Percentiles rank a stretch among this genome's conserved stretches.
Conservation (phyloP, 1,139 yeast species). For the Nadsonia commutata region DNA sequence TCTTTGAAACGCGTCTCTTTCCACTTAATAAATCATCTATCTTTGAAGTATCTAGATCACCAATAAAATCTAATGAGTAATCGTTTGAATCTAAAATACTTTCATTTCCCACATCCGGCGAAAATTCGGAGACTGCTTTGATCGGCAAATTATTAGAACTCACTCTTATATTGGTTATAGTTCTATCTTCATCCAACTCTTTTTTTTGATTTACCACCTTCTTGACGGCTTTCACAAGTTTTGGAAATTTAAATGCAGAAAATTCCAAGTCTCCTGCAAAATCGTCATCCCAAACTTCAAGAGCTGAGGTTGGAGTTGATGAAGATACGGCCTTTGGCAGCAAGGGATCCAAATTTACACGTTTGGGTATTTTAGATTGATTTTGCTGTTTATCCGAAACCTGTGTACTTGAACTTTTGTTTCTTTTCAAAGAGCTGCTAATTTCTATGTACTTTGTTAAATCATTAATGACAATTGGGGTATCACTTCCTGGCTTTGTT, state of each 20-base stretch:
- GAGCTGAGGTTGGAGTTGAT: not conserved
- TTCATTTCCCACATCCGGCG: not conserved
- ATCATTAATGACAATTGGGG: constrained; percentile 1
- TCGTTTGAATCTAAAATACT: not conserved
- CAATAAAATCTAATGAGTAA: not conserved
- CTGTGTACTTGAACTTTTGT: too few relatives aligned
- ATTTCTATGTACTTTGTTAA: constrained; percentile 3
- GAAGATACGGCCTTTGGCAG: not conserved
- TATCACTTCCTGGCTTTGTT: not conserved
- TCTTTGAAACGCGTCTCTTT: not conserved
- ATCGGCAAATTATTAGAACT: too few relatives aligned
- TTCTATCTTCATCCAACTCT: too few relatives aligned
- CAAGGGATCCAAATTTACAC: not conserved
- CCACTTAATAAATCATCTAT: not conserved
- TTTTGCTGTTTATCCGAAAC: not conserved
- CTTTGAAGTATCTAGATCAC: constrained; percentile 1
- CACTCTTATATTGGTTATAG: too few relatives aligned
- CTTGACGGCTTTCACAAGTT: constrained; percentile 1
- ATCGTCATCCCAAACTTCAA: constrained; percentile 14
- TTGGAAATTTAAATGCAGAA: constrained; percentile 4
- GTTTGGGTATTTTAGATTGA: not conserved
- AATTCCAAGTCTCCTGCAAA: constrained; percentile 8
- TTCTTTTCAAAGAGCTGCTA: not conserved
- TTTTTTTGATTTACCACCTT: not conserved
- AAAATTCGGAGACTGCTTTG: not conserved